Evolutionary conservation across 345 rosid genomes (phyloP).

Genomic region (Citrus medica): DNA sequence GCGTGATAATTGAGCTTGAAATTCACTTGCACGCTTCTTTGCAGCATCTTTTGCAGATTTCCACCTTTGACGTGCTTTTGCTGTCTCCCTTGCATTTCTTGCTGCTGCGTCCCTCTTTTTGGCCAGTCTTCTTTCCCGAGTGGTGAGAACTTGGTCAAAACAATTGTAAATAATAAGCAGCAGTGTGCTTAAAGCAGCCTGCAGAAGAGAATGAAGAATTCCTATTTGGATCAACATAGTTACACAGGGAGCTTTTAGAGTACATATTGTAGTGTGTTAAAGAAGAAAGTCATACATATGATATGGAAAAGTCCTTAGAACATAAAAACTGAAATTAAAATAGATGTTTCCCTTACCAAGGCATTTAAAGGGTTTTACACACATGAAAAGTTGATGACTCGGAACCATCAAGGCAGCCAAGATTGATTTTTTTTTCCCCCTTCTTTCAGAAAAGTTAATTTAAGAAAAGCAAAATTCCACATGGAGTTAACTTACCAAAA

Average conservation of each 20-base stretch:
- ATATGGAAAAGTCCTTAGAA: background rate
- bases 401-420: background rate
- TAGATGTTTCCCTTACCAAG: background rate
- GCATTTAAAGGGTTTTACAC: background rate
- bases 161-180: conserved; percentile 84
- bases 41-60: conserved; percentile 66
- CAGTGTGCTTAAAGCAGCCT: conserved; percentile 70
- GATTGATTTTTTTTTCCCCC: background rate
- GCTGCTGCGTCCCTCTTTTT: conserved; percentile 91
- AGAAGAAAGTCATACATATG: background rate
- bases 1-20: conserved; percentile 60
- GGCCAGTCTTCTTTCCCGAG: conserved; percentile 70
- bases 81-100: conserved; percentile 59
- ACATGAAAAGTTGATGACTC: background rate
- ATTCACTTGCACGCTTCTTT: conserved; percentile 60
- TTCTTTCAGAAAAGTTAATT: conserved; percentile 21
- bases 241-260: background rate
- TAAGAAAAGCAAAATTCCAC: conserved; percentile 82
- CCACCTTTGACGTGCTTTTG: conserved; percentile 80
- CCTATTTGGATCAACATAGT: conserved; percentile 3
- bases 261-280: background rate
- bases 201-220: conserved; percentile 26
- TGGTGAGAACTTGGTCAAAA: conserved; percentile 78
- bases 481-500: conserved; percentile 63
- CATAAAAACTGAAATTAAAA: conserved; percentile 5